phyloP scores from a whole-genome alignment of 768 basidiomycete genomes.

The Collybia mongolica region DNA sequence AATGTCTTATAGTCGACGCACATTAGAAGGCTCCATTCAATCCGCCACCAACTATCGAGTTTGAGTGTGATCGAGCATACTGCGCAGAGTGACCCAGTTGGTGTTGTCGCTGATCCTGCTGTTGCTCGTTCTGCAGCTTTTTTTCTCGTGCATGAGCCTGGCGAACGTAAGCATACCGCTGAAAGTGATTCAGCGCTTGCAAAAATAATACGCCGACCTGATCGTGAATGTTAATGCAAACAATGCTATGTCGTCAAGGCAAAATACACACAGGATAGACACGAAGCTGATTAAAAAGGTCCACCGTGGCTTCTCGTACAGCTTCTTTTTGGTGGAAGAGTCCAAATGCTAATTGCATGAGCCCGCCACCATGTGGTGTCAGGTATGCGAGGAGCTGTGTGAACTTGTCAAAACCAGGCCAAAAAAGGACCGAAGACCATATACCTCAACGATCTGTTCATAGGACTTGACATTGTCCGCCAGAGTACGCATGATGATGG shows the following conservation, averaged over 20 bases:
- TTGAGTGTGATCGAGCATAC: slow-evolving; percentile 28
- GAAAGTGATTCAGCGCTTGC: slow-evolving; percentile 83
- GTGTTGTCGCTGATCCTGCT: slow-evolving; percentile 22
- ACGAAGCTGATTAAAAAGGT: slow-evolving; percentile 80
- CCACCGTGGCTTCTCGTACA: slow-evolving; percentile 78
- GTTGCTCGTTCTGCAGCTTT: slow-evolving; percentile 25
- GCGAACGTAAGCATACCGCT: slow-evolving; percentile 83
- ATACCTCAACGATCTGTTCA: slow-evolving; percentile 87
- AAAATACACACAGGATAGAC: slow-evolving; percentile 61
- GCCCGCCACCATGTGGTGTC: slow-evolving; percentile 76
- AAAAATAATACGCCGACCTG: slow-evolving; percentile 81
- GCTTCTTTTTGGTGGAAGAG: slow-evolving; percentile 84
- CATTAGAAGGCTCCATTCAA: slow-evolving; percentile 12
- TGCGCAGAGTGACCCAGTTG: slow-evolving; percentile 18
- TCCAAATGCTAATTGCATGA: slow-evolving; percentile 84
- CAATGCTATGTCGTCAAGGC: not conserved
- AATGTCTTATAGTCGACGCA: not conserved
- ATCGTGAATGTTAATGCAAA: slow-evolving; percentile 3
- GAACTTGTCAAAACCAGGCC: not conserved
- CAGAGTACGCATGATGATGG: slow-evolving; percentile 72
- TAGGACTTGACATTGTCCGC: slow-evolving; percentile 74
- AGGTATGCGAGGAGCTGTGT: slow-evolving; percentile 76
- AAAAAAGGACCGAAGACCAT: slow-evolving; percentile 7
- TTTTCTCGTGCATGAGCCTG: slow-evolving; percentile 71
- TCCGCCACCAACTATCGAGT: slow-evolving; percentile 22